Evolutionary conservation across 2,329 filamentous ascomycete genomes (phyloP), one percentile per base, ranked within the genome.

Genomic region (Hypocrella siamensis): DNA sequence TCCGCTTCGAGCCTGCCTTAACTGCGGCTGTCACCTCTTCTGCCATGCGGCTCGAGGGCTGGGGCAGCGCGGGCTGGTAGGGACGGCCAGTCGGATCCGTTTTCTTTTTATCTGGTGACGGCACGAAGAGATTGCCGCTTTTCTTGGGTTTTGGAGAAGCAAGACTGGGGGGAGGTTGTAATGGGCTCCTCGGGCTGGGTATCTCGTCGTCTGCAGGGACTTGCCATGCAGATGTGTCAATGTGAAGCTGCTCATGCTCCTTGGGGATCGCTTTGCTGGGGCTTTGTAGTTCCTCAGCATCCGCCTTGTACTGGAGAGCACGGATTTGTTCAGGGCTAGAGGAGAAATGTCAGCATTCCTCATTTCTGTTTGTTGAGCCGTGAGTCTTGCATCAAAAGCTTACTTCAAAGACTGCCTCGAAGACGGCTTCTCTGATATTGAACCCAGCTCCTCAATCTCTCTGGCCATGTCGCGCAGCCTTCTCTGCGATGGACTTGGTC

Each of bases 361-460:
- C 19, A 14, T 19, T 5, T 28, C 14, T 6, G 2, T 19, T n/a
- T n/a, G n/a, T n/a, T n/a, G n/a, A n/a, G n/a, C n/a, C n/a, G n/a
- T 11, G 12, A 6, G n/a, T 19, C 5, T 12, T 4, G 57, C 3
- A 15, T 11, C 8, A 4, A 6, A 17, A 8, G 26, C 69, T 36
- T 60, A 82, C 77, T 70, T 76, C 46, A 85, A 58, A 8, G 79
- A 81, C 42, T 65, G 63, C 32, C 80, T 62, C 9, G 77, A 74
- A 45, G 70, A 81, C 3, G 62, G 54, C 45, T 79, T 69, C 50
- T 88, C 81, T 24, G 66, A 57, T 31, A 88, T 84, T 1, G 40
- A 68, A 54, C 43, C 65, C 43, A 45, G 53, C 45, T 58, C 51
- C 42, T 74, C 68, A 17, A 64, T 52, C 19, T 75, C 63, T 46